Evolutionary conservation across 164 flowering plant genomes (phyloP), one percentile per base, ranked within the genome.

Genomic region (Aristolochia californica): DNA sequence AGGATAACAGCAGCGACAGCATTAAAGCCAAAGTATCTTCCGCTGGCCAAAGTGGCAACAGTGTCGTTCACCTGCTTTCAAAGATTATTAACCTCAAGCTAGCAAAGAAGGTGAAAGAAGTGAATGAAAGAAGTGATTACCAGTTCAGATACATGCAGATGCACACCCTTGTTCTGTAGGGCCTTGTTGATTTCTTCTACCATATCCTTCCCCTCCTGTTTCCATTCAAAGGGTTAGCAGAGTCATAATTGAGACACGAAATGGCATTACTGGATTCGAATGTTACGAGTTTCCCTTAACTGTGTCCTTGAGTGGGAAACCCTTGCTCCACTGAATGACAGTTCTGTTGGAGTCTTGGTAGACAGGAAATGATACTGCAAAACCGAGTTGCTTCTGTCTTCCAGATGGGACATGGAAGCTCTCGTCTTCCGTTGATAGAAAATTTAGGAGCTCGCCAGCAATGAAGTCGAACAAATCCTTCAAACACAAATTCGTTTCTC

Each of bases 391-490:
- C 59, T 60, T 73, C 28, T 71, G 62, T 58, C 54, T 51, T 45
- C 45, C 53, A 34, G 45, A 17, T 8, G 28, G 13, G 13, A 59
- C 70, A 25, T 44, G 45, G n/a, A 55, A 55, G 53, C 49, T 47
- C 10, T 55, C 74, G 0, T 59, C 63, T 53, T 77, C 67, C 45
- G 43, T 63, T 0, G 72, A 48, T 5, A 75, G 55, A 47, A 81
- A 85, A 43, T 65, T 72, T 23, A 69, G 78, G 8, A 85, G 49
- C 57, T 75, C 78, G 58, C 45, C 23, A 5, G 89, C 83, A 51
- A 85, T 71, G 52, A 25, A 76, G 11, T 83, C 73, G 25, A 72
- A 77, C 34, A 85, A 52, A 52, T 75, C 89, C 88, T 85, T 71
- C 10, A 67, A 45, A 18, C 17, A 52, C 17, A 47, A 45, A 43